phyloP scores from a whole-genome alignment of 805 yeast species.

The Zygosaccharomyces gambellarensis region DNA sequence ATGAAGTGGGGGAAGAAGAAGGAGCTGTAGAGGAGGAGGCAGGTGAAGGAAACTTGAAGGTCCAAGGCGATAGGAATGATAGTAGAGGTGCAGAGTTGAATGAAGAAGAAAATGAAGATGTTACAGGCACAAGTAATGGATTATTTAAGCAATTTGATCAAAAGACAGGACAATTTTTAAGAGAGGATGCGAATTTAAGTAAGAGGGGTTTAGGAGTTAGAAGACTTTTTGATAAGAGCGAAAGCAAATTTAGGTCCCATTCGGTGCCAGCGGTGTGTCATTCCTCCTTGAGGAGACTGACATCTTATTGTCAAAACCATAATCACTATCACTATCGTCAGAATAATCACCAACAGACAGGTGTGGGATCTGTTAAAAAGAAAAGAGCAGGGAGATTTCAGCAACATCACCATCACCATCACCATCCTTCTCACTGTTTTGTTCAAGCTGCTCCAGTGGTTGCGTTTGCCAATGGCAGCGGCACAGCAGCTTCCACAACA shows the following conservation, averaged over 20 bases:
- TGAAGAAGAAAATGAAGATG: background rate
- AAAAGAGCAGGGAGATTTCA: slow-evolving; percentile 1
- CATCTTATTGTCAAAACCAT: slow-evolving; percentile 14
- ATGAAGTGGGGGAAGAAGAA: slow-evolving; percentile 1
- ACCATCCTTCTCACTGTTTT: slow-evolving; percentile 4
- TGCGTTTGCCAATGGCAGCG: background rate
- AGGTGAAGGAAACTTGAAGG: background rate
- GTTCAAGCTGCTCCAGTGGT: background rate
- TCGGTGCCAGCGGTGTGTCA: slow-evolving; percentile 34
- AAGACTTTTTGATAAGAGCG: slow-evolving; percentile 13
- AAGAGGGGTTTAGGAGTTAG: background rate
- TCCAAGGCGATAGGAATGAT: background rate
- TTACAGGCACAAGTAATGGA: background rate
- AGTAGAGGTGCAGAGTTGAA: background rate
- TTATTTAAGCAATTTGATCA: slow-evolving; percentile 33
- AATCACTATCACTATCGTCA: slow-evolving; percentile 17
- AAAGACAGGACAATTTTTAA: slow-evolving; percentile 31
- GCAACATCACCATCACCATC: slow-evolving; percentile 7
- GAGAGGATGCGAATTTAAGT: background rate
- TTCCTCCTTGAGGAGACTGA: slow-evolving; percentile 29
- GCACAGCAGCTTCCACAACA: background rate
- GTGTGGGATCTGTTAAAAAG: slow-evolving; percentile 1
- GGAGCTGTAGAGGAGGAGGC: background rate
- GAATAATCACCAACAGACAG: background rate
- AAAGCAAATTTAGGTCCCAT: slow-evolving; percentile 28